Evolutionary conservation across 352 stramenopile species (phyloP), one percentile per base, ranked within the genome.

Genomic region (Pythium sp.): DNA sequence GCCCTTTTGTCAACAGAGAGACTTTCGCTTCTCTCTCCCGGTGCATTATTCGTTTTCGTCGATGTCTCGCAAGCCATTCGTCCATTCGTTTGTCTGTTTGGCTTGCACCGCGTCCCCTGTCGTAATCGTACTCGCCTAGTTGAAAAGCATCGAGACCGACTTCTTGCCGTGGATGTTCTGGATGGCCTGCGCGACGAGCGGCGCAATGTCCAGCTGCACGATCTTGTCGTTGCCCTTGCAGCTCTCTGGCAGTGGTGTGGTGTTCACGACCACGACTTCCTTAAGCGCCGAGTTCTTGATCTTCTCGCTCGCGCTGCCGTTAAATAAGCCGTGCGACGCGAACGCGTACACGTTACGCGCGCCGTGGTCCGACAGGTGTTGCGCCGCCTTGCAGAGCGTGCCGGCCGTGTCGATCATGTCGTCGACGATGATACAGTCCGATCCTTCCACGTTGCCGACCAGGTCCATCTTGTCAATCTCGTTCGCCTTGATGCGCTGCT

Each of bases 331-430:
- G 81, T 99, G 98, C 58, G 95, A 99, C 24, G 97, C 97, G 80
- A 99, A 99, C 22, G 98, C 97, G 84, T 99, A 99, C 65, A 99
- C 98, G 69, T 98, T 96, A 59, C 95, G 91, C 12, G 97, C 97
- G 43, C 98, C 98, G 68, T 98, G 95, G 69, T 97, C 92, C 22
- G 90, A 83, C 58, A 99, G 79, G 70, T 99, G 96, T 79, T 99
- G 96, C 54, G 97, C 97, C 47, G 97, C 98, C 81, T 99, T 99
- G 80, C 97, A 99, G 20, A 99, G 77, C 43, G 97, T 99, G 64
- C 98, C 98, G 47, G 98, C 98, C 51, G 98, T 99, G 83, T 99
- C 98, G 74, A 99, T 99, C 98, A 99, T 99, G 81, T 99, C 98
- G 78, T 99, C 98, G 20, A 99, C 98, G 69, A 99, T 99, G 74